Conservation (phyloP, 495 filamentous ascomycete species). For the Penicillium manginii region DNA sequence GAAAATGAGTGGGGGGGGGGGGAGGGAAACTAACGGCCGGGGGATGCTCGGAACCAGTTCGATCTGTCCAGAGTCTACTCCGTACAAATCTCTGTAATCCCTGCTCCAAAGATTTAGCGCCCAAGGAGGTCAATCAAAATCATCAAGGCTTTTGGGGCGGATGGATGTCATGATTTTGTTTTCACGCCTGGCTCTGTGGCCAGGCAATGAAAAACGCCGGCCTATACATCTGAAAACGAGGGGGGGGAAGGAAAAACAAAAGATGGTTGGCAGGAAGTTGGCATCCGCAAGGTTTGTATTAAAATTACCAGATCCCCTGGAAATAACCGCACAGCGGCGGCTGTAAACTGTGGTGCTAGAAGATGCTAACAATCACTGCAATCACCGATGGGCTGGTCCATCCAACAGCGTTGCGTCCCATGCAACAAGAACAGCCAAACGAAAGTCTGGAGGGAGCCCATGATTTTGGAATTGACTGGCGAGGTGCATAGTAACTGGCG, state of each 20-base stretch:
- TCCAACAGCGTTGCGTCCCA: constrained; percentile 30
- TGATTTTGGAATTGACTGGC: constrained; percentile 18
- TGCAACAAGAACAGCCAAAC: constrained; percentile 22
- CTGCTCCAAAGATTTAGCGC: constrained; percentile 39
- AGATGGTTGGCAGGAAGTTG: neutral
- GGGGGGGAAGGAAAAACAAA: neutral
- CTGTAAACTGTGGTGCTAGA: constrained; percentile 20
- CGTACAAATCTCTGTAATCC: constrained; percentile 34
- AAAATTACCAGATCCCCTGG: constrained; percentile 5
- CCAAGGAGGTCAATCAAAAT: constrained; percentile 32
- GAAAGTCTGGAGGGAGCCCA: constrained; percentile 15
- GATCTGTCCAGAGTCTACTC: constrained; percentile 27
- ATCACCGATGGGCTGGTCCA: constrained; percentile 28
- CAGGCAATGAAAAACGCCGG: neutral
- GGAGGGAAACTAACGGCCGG: constrained; percentile 30
- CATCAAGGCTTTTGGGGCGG: constrained; percentile 1
- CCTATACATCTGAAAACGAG: neutral
- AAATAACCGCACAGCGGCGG: constrained; percentile 24
- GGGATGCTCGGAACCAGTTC: constrained; percentile 32
- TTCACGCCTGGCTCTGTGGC: constrained; percentile 1
- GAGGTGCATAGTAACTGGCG: constrained; percentile 18
- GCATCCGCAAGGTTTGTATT: constrained; percentile 4
- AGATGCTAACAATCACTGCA: constrained; percentile 28
- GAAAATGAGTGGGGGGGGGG: constrained; percentile 16
- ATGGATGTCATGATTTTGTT: constrained; percentile 6